phyloP scores from a whole-genome alignment of 257 asterid genomes.

The Solanum megistacrolobum region DNA sequence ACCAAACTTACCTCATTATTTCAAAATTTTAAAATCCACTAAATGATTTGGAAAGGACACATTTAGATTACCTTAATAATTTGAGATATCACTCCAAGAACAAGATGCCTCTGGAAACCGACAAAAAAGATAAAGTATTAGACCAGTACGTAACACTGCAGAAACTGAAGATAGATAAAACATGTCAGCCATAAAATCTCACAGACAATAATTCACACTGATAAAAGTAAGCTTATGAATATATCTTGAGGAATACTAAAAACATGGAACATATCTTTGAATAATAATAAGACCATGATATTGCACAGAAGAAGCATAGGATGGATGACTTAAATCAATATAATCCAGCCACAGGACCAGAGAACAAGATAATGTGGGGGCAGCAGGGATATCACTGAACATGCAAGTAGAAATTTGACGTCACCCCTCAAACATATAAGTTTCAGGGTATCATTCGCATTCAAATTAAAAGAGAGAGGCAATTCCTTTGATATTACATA shows the following conservation, averaged over 20 bases:
- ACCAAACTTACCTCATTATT: background rate
- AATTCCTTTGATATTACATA: background rate
- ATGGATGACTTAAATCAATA: background rate
- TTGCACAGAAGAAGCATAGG: background rate
- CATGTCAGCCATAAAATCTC: background rate
- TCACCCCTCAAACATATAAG: background rate
- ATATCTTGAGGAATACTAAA: background rate
- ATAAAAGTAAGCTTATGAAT: background rate
- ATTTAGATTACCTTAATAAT: slow-evolving; percentile 69
- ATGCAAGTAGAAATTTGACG: background rate
- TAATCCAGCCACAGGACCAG: background rate
- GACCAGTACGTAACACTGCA: slow-evolving; percentile 2
- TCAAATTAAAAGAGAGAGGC: background rate
- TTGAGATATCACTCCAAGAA: slow-evolving; percentile 94
- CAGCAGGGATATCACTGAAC: background rate
- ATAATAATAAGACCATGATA: background rate
- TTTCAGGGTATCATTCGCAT: background rate
- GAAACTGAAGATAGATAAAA: background rate
- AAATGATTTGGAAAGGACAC: background rate
- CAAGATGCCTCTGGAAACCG: slow-evolving; percentile 88
- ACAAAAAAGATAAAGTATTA: slow-evolving; percentile 12
- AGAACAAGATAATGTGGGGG: background rate
- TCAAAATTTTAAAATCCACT: background rate
- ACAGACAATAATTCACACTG: background rate
- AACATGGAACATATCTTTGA: background rate